Evolutionary conservation across 208 protist genomes (phyloP).

Genomic region (Jaenimonas drosophilae): DNA sequence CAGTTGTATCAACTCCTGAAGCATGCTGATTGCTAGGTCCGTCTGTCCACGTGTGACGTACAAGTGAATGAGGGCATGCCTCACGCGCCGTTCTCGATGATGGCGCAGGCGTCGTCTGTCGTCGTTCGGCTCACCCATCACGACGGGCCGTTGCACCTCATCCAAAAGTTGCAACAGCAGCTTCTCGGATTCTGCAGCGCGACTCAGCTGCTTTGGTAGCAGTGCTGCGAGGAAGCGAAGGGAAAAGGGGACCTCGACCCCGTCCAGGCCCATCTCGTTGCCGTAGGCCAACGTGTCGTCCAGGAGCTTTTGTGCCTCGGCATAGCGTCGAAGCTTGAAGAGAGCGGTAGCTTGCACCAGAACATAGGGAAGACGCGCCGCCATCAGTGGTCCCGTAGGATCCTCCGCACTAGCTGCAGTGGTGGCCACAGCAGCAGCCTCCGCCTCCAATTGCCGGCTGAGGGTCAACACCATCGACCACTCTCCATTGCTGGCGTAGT

Average conservation of each 20-base stretch:
- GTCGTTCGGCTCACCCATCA: no score
- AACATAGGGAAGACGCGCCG: slow-evolving; percentile 35
- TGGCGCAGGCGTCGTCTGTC: slow-evolving; percentile 20
- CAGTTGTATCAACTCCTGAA: not conserved
- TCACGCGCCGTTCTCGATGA: slow-evolving; percentile 27
- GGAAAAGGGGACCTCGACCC: slow-evolving; percentile 54
- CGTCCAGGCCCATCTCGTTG: not conserved
- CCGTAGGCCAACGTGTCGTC: slow-evolving; percentile 14
- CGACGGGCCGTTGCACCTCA: no score
- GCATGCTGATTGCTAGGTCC: not conserved
- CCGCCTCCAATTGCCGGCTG: slow-evolving; percentile 42
- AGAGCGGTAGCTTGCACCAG: slow-evolving; percentile 70
- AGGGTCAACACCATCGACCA: slow-evolving; percentile 56
- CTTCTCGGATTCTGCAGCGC: slow-evolving; percentile 36
- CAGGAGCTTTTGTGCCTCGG: slow-evolving; percentile 39
- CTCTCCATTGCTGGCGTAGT: slow-evolving; percentile 47
- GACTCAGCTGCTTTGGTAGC: slow-evolving; percentile 53
- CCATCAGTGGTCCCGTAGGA: not conserved
- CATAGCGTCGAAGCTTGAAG: slow-evolving; percentile 52
- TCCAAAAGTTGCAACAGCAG: slow-evolving; percentile 42
- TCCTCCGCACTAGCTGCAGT: no score
- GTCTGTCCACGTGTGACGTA: no score
- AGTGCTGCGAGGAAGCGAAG: slow-evolving; percentile 55
- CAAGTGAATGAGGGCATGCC: slow-evolving; percentile 45
- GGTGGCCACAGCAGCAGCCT: slow-evolving; percentile 11